These are phyloP conservation scores for Rhizophagus sp. DNA, from an alignment of 192 early-diverging fungal species.

Conservation along the genomic window DNA sequence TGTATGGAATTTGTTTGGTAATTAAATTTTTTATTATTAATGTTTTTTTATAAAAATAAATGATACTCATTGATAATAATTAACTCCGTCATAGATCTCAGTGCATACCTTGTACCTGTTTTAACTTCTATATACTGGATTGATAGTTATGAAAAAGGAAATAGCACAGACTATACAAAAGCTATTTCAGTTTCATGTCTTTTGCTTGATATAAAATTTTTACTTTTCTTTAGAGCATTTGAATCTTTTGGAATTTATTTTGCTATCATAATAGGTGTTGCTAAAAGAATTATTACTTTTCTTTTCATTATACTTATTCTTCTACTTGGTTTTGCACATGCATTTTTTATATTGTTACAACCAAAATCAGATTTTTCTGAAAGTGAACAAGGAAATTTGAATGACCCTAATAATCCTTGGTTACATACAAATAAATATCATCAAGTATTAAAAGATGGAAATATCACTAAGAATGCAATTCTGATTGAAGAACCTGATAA, in stretches of 20 bases:
- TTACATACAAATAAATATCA: not conserved
- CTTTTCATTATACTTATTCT: not conserved
- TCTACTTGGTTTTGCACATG: not conserved
- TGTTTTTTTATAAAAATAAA: not conserved
- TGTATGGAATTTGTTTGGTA: not conserved
- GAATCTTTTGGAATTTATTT: constrained; percentile 8
- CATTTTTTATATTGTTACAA: not conserved
- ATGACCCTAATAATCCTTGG: not conserved
- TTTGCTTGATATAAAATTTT: constrained; percentile 3
- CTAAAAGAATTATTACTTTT: not conserved
- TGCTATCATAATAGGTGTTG: not conserved
- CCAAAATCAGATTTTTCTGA: not conserved
- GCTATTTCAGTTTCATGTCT: not conserved
- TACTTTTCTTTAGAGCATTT: not conserved
- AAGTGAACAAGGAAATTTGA: not conserved
- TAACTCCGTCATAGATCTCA: too few relatives aligned
- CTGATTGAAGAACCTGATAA: too few relatives aligned
- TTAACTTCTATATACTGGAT: not conserved
- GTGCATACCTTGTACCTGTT: too few relatives aligned
- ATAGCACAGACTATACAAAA: not conserved
- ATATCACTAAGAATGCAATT: too few relatives aligned
- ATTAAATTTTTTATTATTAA: not conserved
- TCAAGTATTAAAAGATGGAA: not conserved
- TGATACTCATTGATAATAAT: too few relatives aligned
- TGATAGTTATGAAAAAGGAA: not conserved